A percentile compares a stretch with the other conserved stretches of the same genome.
phyloP scores from a whole-genome alignment of 2,329 filamentous ascomycete species.

The Botrytis hyacinthi region DNA sequence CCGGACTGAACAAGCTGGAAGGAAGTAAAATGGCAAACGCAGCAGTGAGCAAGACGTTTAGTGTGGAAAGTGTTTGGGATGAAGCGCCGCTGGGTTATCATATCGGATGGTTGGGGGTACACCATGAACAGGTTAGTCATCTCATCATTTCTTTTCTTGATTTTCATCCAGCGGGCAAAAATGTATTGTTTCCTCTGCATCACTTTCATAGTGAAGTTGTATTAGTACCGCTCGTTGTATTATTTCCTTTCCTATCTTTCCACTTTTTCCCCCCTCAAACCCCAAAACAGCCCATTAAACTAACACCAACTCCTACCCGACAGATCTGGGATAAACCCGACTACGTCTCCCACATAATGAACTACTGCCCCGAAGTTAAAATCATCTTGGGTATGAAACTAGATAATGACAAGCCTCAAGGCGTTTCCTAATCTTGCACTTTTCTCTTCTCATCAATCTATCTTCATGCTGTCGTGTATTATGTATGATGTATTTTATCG shows the following conservation, averaged over 20 bases:
- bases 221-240: too few species aligned
- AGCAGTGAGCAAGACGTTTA: conserved; percentile 44
- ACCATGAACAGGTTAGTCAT: conserved; percentile 19
- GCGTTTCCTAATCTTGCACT: neutral
- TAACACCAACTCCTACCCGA: conserved; percentile 33
- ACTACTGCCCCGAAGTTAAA: conserved; percentile 56
- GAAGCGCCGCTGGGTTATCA: conserved; percentile 56
- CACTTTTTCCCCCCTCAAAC: too few species aligned
- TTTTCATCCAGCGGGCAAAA: neutral
- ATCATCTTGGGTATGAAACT: conserved; percentile 58
- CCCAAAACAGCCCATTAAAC: neutral
- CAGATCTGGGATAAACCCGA: conserved; percentile 47
- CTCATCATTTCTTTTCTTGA: neutral
- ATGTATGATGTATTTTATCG: neutral
- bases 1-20: conserved; percentile 48
- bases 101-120: conserved; percentile 45
- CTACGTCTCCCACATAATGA: conserved; percentile 49
- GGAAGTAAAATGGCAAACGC: conserved; percentile 48
- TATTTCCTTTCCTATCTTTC: neutral
- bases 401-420: conserved; percentile 34
- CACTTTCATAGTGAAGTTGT: neutral
- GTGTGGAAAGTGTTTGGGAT: conserved; percentile 50
- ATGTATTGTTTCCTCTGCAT: neutral
- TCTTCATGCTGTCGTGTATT: neutral
- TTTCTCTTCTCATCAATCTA: neutral